Evolutionary conservation across 1,139 yeast genomes (phyloP), one percentile per base, ranked within the genome.

Genomic region (Nakaseomyces nivariensis): DNA sequence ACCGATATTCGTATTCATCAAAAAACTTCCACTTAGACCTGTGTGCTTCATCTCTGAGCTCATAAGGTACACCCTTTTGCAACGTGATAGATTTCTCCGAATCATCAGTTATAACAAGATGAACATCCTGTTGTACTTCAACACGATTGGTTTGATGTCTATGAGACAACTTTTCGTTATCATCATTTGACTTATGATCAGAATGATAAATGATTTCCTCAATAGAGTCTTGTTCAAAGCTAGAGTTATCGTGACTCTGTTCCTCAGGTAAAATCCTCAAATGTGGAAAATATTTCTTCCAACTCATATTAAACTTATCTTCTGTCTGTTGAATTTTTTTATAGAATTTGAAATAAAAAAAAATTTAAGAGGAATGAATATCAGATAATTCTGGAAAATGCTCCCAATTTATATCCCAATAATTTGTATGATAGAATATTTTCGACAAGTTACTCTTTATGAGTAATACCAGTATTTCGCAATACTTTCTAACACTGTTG

Each of bases 1-100:
- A 47, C 70, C 87, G 69, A 59, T 80, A 81, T 58, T 81, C 86
- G 55, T 74, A 80, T 61, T 81, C 86, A 59, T 80, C 81, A 52
- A 77, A 81, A 58, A 74, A 80, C 51, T 74, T 77, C 75, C 76
- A 81, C 85, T 86, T 80, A 48, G 73, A 74, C 47, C 85, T 73
- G 53, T 74, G 70, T 10, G 79, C 77, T 60, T 82, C 88, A 62
- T 69, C 69, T 56, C 72, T 61, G 29, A 67, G 51, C 48, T 69
- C 72, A 36, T 66, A 66, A 5, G 69, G 67, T 27, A 61, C 50
- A 34, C 56, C 59, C 7, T 51, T 50, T 31, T 49, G 52, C 38
- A 59, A 47, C 32, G 51, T 53, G 26, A 53, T 50, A 29, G 46
- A 17, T 8, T 40, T 25, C 25, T 37, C 37, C 11, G 37, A 32